Evolutionary conservation across 352 stramenopile species (phyloP).

Genomic region (Phytopythium boreale): DNA sequence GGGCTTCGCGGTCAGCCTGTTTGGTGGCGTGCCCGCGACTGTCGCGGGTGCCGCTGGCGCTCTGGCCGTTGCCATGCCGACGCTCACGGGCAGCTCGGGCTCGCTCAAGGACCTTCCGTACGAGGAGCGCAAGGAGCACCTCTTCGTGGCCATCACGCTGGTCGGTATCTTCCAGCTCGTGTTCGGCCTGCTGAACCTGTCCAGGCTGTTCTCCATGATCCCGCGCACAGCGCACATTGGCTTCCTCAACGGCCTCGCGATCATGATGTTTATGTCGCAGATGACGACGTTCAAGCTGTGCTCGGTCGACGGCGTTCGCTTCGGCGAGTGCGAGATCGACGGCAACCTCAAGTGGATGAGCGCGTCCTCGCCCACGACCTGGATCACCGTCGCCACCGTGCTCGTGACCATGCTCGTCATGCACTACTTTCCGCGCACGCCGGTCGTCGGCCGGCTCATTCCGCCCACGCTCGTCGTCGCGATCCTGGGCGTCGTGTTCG

Average conservation of each 20-base stretch:
- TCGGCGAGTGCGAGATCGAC: constrained; percentile 73
- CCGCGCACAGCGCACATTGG: constrained; percentile 94
- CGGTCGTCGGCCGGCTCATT: constrained; percentile 57
- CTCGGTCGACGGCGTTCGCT: constrained; percentile 41
- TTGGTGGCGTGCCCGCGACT: constrained; percentile 88
- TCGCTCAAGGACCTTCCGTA: constrained; percentile 55
- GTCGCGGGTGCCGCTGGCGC: constrained; percentile 88
- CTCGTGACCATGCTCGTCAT: constrained; percentile 85
- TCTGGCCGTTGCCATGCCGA: constrained; percentile 89
- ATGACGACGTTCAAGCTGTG: constrained; percentile 90
- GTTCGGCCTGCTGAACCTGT: constrained; percentile 79
- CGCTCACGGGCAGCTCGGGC: constrained; percentile 57
- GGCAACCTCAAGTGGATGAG: constrained; percentile 78
- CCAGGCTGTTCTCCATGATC: constrained; percentile 91
- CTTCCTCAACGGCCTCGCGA: constrained; percentile 94
- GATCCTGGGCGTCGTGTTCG: constrained; percentile 73
- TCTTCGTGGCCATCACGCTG: constrained; percentile 87
- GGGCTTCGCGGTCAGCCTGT: constrained; percentile 81
- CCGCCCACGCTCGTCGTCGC: constrained; percentile 81
- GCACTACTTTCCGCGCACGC: constrained; percentile 70
- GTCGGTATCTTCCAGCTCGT: constrained; percentile 84
- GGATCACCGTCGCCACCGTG: constrained; percentile 70
- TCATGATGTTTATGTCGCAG: constrained; percentile 95
- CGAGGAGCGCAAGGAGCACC: constrained; percentile 72
- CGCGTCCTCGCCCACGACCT: constrained; percentile 41